These are phyloP conservation scores for Scleromitrula shiraiana DNA, from an alignment of 2,329 filamentous ascomycete genomes.

Conservation along the genomic window DNA sequence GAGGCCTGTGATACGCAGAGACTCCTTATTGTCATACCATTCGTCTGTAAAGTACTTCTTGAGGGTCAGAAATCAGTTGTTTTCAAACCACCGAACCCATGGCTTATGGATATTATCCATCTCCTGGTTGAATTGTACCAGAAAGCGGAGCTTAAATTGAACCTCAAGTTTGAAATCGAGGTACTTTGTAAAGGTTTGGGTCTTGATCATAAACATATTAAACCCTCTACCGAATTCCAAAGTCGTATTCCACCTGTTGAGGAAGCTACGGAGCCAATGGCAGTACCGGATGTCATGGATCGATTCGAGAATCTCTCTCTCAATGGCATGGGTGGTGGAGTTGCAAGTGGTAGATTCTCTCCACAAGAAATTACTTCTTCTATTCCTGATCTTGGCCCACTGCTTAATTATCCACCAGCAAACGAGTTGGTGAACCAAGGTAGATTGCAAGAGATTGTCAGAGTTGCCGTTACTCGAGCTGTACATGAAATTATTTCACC, in stretches of 20 bases:
- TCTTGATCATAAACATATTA: constrained; percentile 86
- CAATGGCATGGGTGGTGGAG: constrained; percentile 61
- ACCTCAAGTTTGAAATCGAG: constrained; percentile 97
- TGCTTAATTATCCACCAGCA: constrained; percentile 72
- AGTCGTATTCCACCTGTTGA: constrained; percentile 59
- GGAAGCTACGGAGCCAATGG: constrained; percentile 45
- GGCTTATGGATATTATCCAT: constrained; percentile 93
- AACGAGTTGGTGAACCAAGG: constrained; percentile 68
- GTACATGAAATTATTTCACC: constrained; percentile 95
- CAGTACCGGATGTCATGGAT: constrained; percentile 60
- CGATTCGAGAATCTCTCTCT: constrained; percentile 77
- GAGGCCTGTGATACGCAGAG: constrained; percentile 92
- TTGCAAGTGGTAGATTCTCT: constrained; percentile 65
- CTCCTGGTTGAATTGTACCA: constrained; percentile 91
- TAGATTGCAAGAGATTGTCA: constrained; percentile 68
- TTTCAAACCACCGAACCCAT: constrained; percentile 92
- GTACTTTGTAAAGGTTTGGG: constrained; percentile 89
- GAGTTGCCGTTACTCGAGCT: constrained; percentile 77
- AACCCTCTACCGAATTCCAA: constrained; percentile 78
- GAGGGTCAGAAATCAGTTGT: constrained; percentile 80
- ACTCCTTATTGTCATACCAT: constrained; percentile 86
- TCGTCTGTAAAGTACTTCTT: constrained; percentile 90
- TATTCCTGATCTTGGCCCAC: constrained; percentile 74
- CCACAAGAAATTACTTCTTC: constrained; percentile 69
- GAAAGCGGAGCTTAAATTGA: constrained; percentile 86